Base-by-base conservation (phyloP, 345 rosid species). In the Streptanthus diversifolius region DNA sequence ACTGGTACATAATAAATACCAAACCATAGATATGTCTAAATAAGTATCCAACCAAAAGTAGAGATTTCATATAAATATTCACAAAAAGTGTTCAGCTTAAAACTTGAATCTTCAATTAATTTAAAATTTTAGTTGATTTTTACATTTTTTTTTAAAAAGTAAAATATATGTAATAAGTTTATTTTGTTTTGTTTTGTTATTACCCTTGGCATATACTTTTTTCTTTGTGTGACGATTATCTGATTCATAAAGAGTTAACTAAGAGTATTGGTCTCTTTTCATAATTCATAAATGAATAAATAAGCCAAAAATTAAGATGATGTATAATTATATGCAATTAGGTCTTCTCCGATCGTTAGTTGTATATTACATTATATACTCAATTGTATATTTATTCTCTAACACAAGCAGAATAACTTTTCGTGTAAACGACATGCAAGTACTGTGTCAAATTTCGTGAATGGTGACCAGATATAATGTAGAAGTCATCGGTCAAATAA, bases 401-500 rank as follows among this genome's bases (percentile, higher is more conserved):
- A 29, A 62, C 37, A 11, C 32, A 41, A 54, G 66, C 66, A 24
- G 25, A 17, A 10, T 15, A 56, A 25, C 0, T 21, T 73, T 73
- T 55, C 71, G 45, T 45, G 63, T 45, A 73, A 56, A 19, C 51
- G 29, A 48, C 24, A 27, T 45, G 49, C 27, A 67, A 57, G 19
- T 51, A 74, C 78, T 53, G 78, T 67, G 73, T 58, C 47, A 59
- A 58, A 40, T 51, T 67, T 21, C 27, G 22, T 60, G 49, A 68
- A 68, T 61, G 70, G 65, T 61, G 63, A 68, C 30, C 57, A 43
- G 57, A 60, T 52, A 52, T 60, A 67, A 22, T 51, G 56, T 24
- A 37, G 25, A 52, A 68, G 70, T 62, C 74, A 68, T 52, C 24
- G 74, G 74, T 68, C 79, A 75, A 75, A 45, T 24, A 69, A 75